Conservation (phyloP, 768 basidiomycete genomes). For the Lentinula sp. region DNA sequence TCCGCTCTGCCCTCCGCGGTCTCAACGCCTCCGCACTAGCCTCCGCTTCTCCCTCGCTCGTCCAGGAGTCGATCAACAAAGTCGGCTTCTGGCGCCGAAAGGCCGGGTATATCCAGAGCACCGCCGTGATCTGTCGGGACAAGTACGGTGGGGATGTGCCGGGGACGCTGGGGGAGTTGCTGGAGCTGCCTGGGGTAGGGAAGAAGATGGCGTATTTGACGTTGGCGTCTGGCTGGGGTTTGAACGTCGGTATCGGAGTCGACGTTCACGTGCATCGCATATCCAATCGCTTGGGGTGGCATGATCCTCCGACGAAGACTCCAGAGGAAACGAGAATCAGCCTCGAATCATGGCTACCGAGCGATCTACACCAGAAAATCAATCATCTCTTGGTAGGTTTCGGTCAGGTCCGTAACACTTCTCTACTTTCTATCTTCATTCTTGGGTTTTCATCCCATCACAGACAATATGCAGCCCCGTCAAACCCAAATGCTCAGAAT, state of each 20-base stretch:
- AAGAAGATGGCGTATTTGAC: conserved; percentile 95
- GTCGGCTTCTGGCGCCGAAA: conserved; percentile 94
- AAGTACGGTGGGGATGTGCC: conserved; percentile 83
- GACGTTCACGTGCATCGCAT: conserved; percentile 97
- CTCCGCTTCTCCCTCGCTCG: conserved; percentile 50
- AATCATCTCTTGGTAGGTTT: conserved; percentile 82
- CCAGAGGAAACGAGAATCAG: conserved; percentile 88
- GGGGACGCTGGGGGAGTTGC: conserved; percentile 81
- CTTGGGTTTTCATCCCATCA: neutral
- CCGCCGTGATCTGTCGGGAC: conserved; percentile 63
- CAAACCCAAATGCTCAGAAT: conserved; percentile 40
- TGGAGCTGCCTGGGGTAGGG: conserved; percentile 85
- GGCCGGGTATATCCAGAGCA: conserved; percentile 73
- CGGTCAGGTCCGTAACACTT: conserved; percentile 53
- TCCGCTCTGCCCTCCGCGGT: conserved; percentile 70
- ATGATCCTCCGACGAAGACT: conserved; percentile 73
- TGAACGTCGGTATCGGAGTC: conserved; percentile 85
- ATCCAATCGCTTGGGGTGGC: conserved; percentile 91
- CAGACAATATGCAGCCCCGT: conserved; percentile 46
- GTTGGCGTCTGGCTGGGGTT: conserved; percentile 74
- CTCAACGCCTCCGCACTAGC: conserved; percentile 70
- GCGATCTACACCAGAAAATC: conserved; percentile 65
- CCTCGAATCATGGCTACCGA: conserved; percentile 80
- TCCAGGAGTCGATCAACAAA: conserved; percentile 76
- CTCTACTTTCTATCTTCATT: neutral